phyloP scores from a whole-genome alignment of 768 basidiomycete genomes.

The Russula sp. region DNA sequence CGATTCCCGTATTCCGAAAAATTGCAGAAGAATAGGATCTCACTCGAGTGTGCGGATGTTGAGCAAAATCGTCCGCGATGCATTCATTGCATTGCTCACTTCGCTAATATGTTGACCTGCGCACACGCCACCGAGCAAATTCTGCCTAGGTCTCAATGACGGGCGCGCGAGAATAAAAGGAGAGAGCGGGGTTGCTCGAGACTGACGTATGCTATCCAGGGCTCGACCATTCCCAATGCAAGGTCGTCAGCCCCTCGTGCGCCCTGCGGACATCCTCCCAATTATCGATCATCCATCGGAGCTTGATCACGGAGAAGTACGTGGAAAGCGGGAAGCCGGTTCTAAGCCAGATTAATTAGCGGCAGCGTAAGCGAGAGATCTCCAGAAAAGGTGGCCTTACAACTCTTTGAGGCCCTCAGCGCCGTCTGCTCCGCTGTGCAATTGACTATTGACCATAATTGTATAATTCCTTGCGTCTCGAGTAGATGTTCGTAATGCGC shows the following conservation, averaged over 20 bases:
- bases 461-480: no score
- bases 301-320: no score
- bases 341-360: no score
- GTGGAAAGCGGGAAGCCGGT: no score
- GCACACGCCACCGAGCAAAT: slow-evolving; percentile 75
- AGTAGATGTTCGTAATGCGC: no score
- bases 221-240: slow-evolving; percentile 93
- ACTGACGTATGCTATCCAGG: slow-evolving; percentile 86
- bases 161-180: no score
- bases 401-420: no score
- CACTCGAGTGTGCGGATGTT: slow-evolving; percentile 79
- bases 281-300: slow-evolving; percentile 97
- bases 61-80: slow-evolving; percentile 92
- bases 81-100: slow-evolving; percentile 92
- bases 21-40: slow-evolving; percentile 78
- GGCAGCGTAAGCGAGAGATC: no score
- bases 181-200: not conserved
- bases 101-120: slow-evolving; percentile 81
- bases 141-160: no score
- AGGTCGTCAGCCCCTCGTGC: slow-evolving; percentile 77
- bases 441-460: no score
- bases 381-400: no score
- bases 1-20: slow-evolving; percentile 79
- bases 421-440: no score
- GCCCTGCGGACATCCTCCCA: slow-evolving; percentile 71